Conservation (phyloP, 2,329 filamentous ascomycete species). For the Diaporthe aspalathi region DNA sequence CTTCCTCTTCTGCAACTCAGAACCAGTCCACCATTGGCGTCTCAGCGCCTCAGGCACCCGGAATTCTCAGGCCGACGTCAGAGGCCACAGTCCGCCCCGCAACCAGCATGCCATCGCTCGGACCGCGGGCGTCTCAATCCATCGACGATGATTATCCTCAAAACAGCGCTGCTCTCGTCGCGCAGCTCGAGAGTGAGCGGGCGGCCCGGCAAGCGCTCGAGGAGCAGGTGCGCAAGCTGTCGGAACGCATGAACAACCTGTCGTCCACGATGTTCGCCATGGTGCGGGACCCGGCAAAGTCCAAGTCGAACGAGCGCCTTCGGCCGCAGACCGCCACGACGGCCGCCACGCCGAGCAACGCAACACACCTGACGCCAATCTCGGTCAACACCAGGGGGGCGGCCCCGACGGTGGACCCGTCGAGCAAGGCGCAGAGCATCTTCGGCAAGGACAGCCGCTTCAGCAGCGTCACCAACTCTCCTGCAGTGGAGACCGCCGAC, state of each 20-base stretch:
- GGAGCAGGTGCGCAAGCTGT: constrained; percentile 64
- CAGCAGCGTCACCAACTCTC: constrained; percentile 32
- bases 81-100: constrained; percentile 61
- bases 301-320: constrained; percentile 47
- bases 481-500: constrained; percentile 46
- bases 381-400: constrained; percentile 21
- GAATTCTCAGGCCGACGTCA: constrained; percentile 53
- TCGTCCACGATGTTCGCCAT: constrained; percentile 55
- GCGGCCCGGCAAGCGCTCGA: constrained; percentile 67
- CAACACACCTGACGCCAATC: constrained; percentile 35
- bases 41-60: constrained; percentile 39
- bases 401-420: constrained; percentile 34
- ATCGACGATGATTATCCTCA: constrained; percentile 49
- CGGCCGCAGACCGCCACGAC: constrained; percentile 35
- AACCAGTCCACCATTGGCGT: constrained; percentile 41
- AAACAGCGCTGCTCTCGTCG: constrained; percentile 62
- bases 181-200: constrained; percentile 68
- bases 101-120: constrained; percentile 57
- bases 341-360: constrained; percentile 41
- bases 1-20: constrained; percentile 48
- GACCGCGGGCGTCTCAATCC: constrained; percentile 36
- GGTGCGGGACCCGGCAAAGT: constrained; percentile 50
- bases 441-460: constrained; percentile 51
- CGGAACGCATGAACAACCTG: constrained; percentile 60
- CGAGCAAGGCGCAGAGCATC: constrained; percentile 43